These are phyloP conservation scores for Tricholoma matsutake DNA, from an alignment of 768 basidiomycete species.

Conservation along the genomic window DNA sequence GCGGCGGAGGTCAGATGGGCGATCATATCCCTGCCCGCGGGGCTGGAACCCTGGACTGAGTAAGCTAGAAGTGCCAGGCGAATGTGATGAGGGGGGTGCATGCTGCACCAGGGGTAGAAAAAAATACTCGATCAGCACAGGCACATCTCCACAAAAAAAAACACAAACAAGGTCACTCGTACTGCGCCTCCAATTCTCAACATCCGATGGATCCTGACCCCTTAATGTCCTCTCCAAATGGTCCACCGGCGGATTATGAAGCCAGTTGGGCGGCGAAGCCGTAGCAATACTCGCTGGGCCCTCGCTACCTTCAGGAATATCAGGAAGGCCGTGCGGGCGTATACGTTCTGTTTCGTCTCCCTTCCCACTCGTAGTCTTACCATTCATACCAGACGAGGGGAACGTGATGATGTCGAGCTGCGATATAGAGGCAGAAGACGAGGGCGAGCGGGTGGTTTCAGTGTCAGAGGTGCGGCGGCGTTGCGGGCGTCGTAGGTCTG, in stretches of 20 bases:
- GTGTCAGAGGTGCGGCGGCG: constrained; percentile 14
- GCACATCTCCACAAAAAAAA: neutral
- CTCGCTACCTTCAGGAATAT: constrained; percentile 17
- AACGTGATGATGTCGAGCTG: constrained; percentile 17
- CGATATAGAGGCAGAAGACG: constrained; percentile 9
- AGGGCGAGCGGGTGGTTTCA: constrained; percentile 11
- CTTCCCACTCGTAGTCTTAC: neutral
- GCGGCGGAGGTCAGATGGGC: constrained; percentile 5
- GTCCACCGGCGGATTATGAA: constrained; percentile 7
- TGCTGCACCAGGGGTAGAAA: neutral
- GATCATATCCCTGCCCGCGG: constrained; percentile 1
- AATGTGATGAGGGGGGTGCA: neutral
- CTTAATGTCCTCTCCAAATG: neutral
- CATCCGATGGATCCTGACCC: constrained; percentile 1
- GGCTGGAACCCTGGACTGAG: constrained; percentile 1
- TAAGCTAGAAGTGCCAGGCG: neutral
- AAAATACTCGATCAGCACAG: neutral
- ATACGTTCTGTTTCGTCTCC: neutral
- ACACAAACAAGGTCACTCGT: constrained; percentile 8
- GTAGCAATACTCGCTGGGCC: constrained; percentile 13
- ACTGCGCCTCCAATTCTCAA: constrained; percentile 10
- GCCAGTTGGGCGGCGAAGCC: constrained; percentile 9
- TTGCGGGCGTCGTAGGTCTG: constrained; percentile 3
- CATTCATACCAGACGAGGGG: constrained; percentile 3
- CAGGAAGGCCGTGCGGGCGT: constrained; percentile 10